Percentiles rank a stretch among this genome's conserved stretches.
phyloP scores from a whole-genome alignment of 2,329 filamentous ascomycete genomes.

The Cladosporium austrohemisphaericum region DNA sequence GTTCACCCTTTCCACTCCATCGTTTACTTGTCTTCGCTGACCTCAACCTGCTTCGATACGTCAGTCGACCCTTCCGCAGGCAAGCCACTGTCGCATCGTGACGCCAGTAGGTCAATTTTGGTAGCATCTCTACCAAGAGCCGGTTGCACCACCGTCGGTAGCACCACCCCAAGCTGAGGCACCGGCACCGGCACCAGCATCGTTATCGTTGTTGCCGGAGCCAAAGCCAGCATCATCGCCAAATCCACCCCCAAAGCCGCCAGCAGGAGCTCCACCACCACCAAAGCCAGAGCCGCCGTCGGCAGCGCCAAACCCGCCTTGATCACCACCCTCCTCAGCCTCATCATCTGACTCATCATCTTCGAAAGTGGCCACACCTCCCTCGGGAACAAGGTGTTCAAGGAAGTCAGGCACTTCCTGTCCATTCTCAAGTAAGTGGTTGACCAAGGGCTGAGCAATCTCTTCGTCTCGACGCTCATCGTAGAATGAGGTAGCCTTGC shows the following conservation, averaged over 20 bases:
- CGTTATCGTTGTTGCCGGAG: slow-evolving; percentile 9
- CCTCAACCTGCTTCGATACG: no score
- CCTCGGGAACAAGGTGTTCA: slow-evolving; percentile 58
- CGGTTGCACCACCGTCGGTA: slow-evolving; percentile 7
- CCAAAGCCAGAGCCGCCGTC: slow-evolving; percentile 15
- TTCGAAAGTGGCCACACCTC: slow-evolving; percentile 47
- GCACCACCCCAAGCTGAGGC: slow-evolving; percentile 21
- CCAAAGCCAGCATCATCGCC: slow-evolving; percentile 17
- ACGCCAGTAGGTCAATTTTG: no score
- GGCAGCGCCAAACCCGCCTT: not conserved
- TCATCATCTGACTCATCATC: slow-evolving; percentile 53
- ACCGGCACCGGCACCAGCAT: slow-evolving; percentile 7
- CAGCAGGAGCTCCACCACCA: not conserved
- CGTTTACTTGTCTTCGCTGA: no score
- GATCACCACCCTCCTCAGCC: slow-evolving; percentile 22
- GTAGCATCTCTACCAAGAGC: slow-evolving; percentile 7
- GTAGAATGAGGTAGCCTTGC: slow-evolving; percentile 85
- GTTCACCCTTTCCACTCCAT: no score
- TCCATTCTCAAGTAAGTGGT: slow-evolving; percentile 73
- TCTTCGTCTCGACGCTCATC: slow-evolving; percentile 66
- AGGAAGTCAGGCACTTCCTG: slow-evolving; percentile 83
- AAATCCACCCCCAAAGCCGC: slow-evolving; percentile 16
- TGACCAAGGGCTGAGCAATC: slow-evolving; percentile 70
- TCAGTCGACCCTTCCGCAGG: no score
- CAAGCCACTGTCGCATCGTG: no score